Conservation (phyloP, 768 basidiomycete genomes). For the Hypsizygus marmoreus region DNA sequence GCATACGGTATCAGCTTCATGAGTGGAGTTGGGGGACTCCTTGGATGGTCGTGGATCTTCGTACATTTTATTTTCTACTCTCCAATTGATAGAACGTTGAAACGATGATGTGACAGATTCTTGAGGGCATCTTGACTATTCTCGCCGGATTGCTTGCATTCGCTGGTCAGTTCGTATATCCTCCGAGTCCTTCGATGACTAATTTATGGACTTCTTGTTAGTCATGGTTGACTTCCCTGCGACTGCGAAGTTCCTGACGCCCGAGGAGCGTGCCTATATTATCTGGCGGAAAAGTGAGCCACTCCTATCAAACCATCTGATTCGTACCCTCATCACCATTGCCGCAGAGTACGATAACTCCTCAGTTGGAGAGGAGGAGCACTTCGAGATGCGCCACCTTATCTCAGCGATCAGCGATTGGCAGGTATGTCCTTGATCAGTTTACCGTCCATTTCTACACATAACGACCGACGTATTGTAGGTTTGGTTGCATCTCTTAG, state of each 20-base stretch:
- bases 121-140: no score
- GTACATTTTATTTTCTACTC: neutral
- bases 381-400: slow-evolving; percentile 55
- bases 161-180: neutral
- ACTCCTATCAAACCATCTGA: neutral
- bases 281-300: slow-evolving; percentile 55
- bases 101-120: slow-evolving; percentile 1
- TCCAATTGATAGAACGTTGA: neutral
- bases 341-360: slow-evolving; percentile 63
- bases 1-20: slow-evolving; percentile 5
- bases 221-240: no score
- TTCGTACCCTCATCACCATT: neutral
- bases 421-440: no score
- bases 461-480: no score
- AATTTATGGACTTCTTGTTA: no score
- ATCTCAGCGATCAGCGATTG: slow-evolving; percentile 59
- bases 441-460: no score
- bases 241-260: no score
- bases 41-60: slow-evolving; percentile 12
- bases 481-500: slow-evolving; percentile 57
- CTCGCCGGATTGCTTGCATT: slow-evolving; percentile 1
- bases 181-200: no score
- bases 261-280: slow-evolving; percentile 49
- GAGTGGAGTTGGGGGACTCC: slow-evolving; percentile 1
- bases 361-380: slow-evolving; percentile 62